These are phyloP conservation scores for Suhomyces choctaworum DNA, from an alignment of 1,139 yeast species.

Conservation along the genomic window DNA sequence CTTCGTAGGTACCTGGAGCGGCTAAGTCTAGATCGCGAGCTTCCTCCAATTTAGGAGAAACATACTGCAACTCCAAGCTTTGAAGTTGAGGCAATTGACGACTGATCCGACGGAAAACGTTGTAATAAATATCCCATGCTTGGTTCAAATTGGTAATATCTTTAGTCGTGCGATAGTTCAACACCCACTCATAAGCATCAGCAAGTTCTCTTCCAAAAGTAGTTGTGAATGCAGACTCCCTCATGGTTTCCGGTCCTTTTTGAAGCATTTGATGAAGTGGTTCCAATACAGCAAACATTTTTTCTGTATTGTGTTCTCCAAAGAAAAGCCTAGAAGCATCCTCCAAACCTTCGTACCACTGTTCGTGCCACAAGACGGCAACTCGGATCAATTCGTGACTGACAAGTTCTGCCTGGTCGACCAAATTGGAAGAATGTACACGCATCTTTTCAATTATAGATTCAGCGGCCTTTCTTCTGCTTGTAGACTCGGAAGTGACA, in stretches of 20 bases:
- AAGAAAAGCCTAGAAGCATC: conserved; percentile 93
- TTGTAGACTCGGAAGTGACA: conserved; percentile 86
- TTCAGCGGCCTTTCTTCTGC: conserved; percentile 87
- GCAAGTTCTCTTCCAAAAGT: conserved; percentile 91
- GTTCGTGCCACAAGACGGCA: conserved; percentile 96
- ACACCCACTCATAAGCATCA: conserved; percentile 93
- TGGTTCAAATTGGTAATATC: conserved; percentile 89
- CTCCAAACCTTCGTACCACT: conserved; percentile 97
- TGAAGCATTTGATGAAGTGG: conserved; percentile 84
- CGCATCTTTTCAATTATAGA: conserved; percentile 92
- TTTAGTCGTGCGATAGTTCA: conserved; percentile 78
- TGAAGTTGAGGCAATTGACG: conserved; percentile 87
- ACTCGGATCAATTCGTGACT: conserved; percentile 90
- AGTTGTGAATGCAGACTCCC: conserved; percentile 91
- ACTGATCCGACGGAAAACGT: conserved; percentile 87
- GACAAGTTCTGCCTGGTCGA: conserved; percentile 92
- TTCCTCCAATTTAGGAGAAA: conserved; percentile 82
- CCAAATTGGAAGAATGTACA: conserved; percentile 78
- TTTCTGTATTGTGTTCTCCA: conserved; percentile 92
- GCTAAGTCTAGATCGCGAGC: conserved; percentile 84
- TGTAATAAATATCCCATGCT: conserved; percentile 97
- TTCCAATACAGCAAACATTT: conserved; percentile 88
- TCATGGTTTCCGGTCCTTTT: conserved; percentile 86
- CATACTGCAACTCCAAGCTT: conserved; percentile 86
- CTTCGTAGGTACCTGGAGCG: conserved; percentile 88